Percentiles rank a stretch among this genome's conserved stretches.
Conservation (phyloP, 2,329 filamentous ascomycete genomes). For the Sclerotinia spermophila region DNA sequence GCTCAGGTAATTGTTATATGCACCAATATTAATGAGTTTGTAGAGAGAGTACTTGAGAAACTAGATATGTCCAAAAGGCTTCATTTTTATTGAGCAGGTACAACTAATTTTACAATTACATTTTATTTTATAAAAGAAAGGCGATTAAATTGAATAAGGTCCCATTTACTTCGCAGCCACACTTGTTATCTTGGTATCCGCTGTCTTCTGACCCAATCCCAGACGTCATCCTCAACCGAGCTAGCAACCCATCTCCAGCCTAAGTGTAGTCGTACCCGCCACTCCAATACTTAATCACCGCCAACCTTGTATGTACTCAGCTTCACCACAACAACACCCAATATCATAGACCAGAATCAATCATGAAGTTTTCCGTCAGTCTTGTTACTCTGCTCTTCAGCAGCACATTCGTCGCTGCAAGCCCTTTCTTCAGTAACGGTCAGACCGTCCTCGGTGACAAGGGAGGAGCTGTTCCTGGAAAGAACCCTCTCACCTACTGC, state of each 20-base stretch:
- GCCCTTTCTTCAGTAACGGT: conserved; percentile 45
- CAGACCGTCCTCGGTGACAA: conserved; percentile 46
- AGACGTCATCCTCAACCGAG: conserved; percentile 15
- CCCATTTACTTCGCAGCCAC: background rate
- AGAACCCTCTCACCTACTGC: conserved; percentile 84
- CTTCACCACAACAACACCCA: conserved; percentile 15
- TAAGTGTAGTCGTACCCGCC: conserved; percentile 13
- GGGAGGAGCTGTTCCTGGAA: conserved; percentile 52
- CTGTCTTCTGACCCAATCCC: conserved; percentile 16
- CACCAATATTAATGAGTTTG: too few species aligned
- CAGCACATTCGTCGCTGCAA: conserved; percentile 40
- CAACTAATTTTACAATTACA: background rate
- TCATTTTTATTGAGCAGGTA: background rate
- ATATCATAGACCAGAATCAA: conserved; percentile 18
- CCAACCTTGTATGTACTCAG: conserved; percentile 14
- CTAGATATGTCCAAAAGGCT: background rate
- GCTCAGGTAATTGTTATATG: background rate
- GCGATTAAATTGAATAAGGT: background rate
- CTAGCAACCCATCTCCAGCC: background rate
- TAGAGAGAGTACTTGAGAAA: background rate
- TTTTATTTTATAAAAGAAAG: background rate
- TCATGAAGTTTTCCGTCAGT: conserved; percentile 36
- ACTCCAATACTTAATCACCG: conserved; percentile 14
- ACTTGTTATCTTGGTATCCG: background rate
- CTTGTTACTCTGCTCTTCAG: conserved; percentile 32